These are phyloP conservation scores for Tetrahymena malaccensis DNA, from an alignment of 73 alveolate species.

Conservation along the genomic window DNA sequence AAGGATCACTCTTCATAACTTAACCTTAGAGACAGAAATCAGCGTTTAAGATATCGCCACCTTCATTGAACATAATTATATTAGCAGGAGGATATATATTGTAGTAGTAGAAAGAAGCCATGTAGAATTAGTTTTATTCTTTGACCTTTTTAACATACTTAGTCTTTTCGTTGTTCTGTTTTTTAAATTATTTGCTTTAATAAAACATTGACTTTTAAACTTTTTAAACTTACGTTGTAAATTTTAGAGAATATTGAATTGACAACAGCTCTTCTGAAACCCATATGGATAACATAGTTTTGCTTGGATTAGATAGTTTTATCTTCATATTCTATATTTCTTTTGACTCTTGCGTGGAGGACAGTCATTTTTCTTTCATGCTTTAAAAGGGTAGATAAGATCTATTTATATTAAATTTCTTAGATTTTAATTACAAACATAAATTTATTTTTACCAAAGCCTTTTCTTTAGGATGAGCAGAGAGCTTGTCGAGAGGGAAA, in stretches of 20 bases:
- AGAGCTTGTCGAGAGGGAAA: slow-evolving; percentile 30
- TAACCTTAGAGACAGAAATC: slow-evolving; percentile 79
- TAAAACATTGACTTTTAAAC: background rate
- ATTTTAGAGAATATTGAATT: slow-evolving; percentile 80
- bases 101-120: slow-evolving; percentile 75
- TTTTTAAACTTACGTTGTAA: background rate
- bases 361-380: slow-evolving; percentile 93
- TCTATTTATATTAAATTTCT: slow-evolving; percentile 24
- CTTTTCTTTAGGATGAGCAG: background rate
- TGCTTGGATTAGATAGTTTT: slow-evolving; percentile 63
- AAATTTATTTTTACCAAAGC: background rate
- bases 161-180: slow-evolving; percentile 66
- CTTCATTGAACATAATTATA: slow-evolving; percentile 66
- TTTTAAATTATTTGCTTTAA: background rate
- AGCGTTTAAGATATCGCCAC: slow-evolving; percentile 51
- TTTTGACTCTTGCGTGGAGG: slow-evolving; percentile 78
- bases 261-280: slow-evolving; percentile 87
- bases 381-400: slow-evolving; percentile 86
- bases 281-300: slow-evolving; percentile 75
- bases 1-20: slow-evolving; percentile 81
- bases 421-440: background rate
- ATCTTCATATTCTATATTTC: slow-evolving; percentile 56
- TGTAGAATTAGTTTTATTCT: slow-evolving; percentile 55
- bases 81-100: slow-evolving; percentile 79
- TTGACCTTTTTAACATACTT: slow-evolving; percentile 72